Percentiles rank a stretch among this genome's conserved stretches.
phyloP scores from a whole-genome alignment of 371 early-diverging fungal genomes.

The Actinomortierella wolfii region DNA sequence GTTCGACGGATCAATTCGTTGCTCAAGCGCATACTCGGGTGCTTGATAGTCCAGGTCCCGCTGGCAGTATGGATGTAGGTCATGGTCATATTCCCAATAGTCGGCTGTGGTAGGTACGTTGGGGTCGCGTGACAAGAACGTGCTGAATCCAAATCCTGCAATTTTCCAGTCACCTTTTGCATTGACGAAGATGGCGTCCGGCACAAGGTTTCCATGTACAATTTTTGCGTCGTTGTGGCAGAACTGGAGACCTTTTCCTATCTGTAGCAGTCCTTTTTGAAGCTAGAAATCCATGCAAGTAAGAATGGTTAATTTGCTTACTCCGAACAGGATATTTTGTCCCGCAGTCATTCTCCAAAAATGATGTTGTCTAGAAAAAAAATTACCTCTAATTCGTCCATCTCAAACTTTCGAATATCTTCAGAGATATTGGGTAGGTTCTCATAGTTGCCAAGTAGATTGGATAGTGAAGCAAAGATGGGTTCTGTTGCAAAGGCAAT shows the following conservation, averaged over 20 bases:
- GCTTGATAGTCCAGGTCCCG: slow-evolving; percentile 79
- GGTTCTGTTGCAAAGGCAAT: slow-evolving; percentile 87
- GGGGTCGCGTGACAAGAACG: slow-evolving; percentile 58
- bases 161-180: slow-evolving; percentile 91
- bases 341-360: not conserved
- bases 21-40: slow-evolving; percentile 76
- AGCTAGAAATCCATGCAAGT: slow-evolving; percentile 50
- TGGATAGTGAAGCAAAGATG: slow-evolving; percentile 67
- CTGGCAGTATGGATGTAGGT: slow-evolving; percentile 69
- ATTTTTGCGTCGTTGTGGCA: slow-evolving; percentile 73
- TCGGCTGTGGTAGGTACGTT: slow-evolving; percentile 37
- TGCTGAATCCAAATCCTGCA: slow-evolving; percentile 77
- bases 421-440: slow-evolving; percentile 48
- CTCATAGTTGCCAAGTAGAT: slow-evolving; percentile 63
- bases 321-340: not conserved
- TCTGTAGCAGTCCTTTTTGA: slow-evolving; percentile 84
- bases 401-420: slow-evolving; percentile 56
- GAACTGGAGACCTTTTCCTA: slow-evolving; percentile 76
- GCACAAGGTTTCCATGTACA: slow-evolving; percentile 80
- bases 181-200: slow-evolving; percentile 80
- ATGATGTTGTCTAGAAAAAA: too few relatives aligned
- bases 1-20: slow-evolving; percentile 56
- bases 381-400: slow-evolving; percentile 78
- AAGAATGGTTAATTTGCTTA: not conserved
- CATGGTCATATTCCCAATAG: slow-evolving; percentile 61